A percentile compares a stretch with the other conserved stretches of the same genome.
Conservation (phyloP, 169 alveolate species). For the Plasmodium cynomolgi region DNA sequence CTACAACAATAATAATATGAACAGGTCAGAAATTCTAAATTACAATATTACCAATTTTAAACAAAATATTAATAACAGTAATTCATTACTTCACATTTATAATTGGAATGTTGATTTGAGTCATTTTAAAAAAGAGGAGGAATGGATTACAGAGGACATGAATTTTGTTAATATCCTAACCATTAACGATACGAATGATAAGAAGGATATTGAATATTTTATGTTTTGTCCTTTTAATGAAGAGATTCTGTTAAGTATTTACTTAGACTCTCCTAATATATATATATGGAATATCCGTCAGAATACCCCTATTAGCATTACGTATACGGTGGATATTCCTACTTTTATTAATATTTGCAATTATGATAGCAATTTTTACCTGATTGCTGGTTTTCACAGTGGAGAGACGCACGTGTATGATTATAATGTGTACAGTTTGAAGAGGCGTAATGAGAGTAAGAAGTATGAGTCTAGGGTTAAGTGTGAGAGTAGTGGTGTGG, state of each 20-base stretch:
- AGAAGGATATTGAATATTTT: conserved; percentile 55
- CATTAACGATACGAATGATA: conserved; percentile 9
- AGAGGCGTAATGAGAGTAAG: conserved; percentile 1
- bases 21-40: conserved; percentile 34
- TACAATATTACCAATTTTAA: conserved; percentile 49
- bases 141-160: conserved; percentile 42
- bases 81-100: conserved; percentile 28
- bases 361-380: conserved; percentile 36
- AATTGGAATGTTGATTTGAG: conserved; percentile 23
- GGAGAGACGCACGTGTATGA: conserved; percentile 31
- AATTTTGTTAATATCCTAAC: conserved; percentile 43
- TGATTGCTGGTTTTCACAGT: conserved; percentile 36
- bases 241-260: conserved; percentile 39
- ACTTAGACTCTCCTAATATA: conserved; percentile 40
- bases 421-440: conserved; percentile 40
- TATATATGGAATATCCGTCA: conserved; percentile 58
- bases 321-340: conserved; percentile 26
- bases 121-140: background rate
- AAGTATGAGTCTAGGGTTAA: background rate
- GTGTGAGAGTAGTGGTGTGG: background rate
- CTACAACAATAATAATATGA: conserved; percentile 47
- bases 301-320: conserved; percentile 34
- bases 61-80: conserved; percentile 57
- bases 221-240: conserved; percentile 72
- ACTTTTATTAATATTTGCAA: conserved; percentile 61